Conservation (phyloP, 805 yeast species). For the Wickerhamomyces ciferrii region DNA sequence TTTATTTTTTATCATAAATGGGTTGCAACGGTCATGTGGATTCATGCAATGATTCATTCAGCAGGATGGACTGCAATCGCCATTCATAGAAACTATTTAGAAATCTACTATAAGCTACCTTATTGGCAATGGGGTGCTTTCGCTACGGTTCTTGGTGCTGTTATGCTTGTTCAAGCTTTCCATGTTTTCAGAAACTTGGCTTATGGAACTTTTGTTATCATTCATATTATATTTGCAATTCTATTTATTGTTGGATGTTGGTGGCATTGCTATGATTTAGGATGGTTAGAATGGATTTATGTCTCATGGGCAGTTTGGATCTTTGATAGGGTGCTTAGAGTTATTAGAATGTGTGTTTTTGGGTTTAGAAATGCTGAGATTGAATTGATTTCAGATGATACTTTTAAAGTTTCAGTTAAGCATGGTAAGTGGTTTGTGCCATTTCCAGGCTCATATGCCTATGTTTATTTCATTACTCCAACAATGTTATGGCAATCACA, state of each 20-base stretch:
- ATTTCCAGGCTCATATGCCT: conserved; percentile 54
- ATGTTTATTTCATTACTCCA: conserved; percentile 48
- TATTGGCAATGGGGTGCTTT: conserved; percentile 33
- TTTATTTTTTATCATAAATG: conserved; percentile 66
- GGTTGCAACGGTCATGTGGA: conserved; percentile 39
- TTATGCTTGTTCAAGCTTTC: conserved; percentile 43
- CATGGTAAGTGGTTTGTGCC: conserved; percentile 44
- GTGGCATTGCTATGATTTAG: conserved; percentile 49
- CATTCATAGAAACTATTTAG: conserved; percentile 1
- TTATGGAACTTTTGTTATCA: conserved; percentile 58
- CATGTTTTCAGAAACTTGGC: conserved; percentile 42
- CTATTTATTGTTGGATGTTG: conserved; percentile 49
- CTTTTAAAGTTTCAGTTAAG: conserved; percentile 32
- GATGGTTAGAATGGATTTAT: conserved; percentile 49
- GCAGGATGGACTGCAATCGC: conserved; percentile 12
- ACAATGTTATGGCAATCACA: conserved; percentile 63
- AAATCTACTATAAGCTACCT: neutral
- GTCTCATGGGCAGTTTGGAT: conserved; percentile 43
- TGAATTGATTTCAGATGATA: conserved; percentile 32
- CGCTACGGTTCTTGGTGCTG: conserved; percentile 36
- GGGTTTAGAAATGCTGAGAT: conserved; percentile 21
- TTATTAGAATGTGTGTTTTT: conserved; percentile 15
- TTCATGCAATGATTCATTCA: conserved; percentile 16
- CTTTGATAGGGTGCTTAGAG: conserved; percentile 44
- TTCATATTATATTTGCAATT: conserved; percentile 53